phyloP scores from a whole-genome alignment of 1,284 basidiomycete species.

The Papiliotrema flavescens region DNA sequence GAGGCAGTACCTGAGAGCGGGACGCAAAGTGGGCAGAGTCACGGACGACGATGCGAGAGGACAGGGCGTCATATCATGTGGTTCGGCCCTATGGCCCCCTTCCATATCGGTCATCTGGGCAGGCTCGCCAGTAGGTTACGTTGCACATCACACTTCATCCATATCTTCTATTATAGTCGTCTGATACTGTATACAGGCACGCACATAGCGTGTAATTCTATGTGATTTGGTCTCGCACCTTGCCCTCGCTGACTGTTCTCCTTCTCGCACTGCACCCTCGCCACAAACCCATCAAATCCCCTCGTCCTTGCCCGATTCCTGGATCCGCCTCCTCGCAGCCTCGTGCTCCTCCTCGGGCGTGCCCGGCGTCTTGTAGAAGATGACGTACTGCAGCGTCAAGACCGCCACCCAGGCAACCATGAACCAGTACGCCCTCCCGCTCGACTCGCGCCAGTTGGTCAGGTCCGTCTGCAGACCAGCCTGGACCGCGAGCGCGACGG shows the following conservation, averaged over 20 bases:
- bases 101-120: too few species aligned
- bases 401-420: conserved; percentile 31
- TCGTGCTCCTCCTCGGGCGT: conserved; percentile 34
- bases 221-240: background rate
- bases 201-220: too few species aligned
- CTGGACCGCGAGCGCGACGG: conserved; percentile 39
- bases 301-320: conserved; percentile 11
- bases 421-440: conserved; percentile 32
- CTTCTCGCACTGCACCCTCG: too few species aligned
- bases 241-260: background rate
- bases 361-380: conserved; percentile 30
- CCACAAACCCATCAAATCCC: background rate
- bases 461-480: conserved; percentile 38
- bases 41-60: too few species aligned
- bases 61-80: too few species aligned
- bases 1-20: too few species aligned
- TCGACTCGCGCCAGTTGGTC: conserved; percentile 29
- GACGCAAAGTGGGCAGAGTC: too few species aligned
- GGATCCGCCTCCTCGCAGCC: conserved; percentile 29
- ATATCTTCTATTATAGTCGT: too few species aligned
- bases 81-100: too few species aligned
- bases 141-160: too few species aligned
- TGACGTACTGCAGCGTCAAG: conserved; percentile 21
- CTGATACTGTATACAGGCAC: too few species aligned
- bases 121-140: too few species aligned